These are phyloP conservation scores for Ambrosiella xylebori DNA, from an alignment of 2,329 filamentous ascomycete species.

Conservation along the genomic window DNA sequence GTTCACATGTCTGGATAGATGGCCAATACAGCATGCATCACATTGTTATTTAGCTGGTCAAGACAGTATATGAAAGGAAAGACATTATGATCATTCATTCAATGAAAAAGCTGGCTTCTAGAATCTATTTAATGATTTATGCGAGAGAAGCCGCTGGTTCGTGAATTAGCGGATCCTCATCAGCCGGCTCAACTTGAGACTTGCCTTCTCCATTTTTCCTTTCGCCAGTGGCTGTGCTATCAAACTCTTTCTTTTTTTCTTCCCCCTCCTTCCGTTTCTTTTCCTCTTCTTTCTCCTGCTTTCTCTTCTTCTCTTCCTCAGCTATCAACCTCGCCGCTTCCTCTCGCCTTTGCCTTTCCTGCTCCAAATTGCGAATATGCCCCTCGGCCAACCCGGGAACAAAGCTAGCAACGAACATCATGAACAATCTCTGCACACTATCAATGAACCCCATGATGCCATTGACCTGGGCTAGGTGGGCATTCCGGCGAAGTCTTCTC, in stretches of 20 bases:
- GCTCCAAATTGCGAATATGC: constrained; percentile 42
- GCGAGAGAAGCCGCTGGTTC: too few relatives aligned
- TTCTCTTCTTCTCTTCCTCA: constrained; percentile 12
- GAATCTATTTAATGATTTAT: too few relatives aligned
- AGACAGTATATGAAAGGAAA: too few relatives aligned
- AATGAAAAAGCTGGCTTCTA: too few relatives aligned
- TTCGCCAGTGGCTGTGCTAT: neutral
- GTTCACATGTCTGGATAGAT: constrained; percentile 24
- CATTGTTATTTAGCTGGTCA: too few relatives aligned
- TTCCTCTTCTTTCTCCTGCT: constrained; percentile 4
- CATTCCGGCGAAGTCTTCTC: constrained; percentile 32
- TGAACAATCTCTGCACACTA: constrained; percentile 26
- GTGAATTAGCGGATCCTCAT: neutral
- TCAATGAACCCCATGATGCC: constrained; percentile 30
- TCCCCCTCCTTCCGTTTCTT: neutral
- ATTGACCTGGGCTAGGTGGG: constrained; percentile 27
- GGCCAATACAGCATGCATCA: too few relatives aligned
- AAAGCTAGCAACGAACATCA: constrained; percentile 49
- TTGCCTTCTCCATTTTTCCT: neutral
- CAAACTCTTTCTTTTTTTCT: neutral
- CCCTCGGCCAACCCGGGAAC: constrained; percentile 48
- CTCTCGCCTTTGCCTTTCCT: constrained; percentile 26
- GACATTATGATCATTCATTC: too few relatives aligned
- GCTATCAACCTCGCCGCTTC: constrained; percentile 16
- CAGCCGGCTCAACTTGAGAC: neutral